phyloP scores from a whole-genome alignment of 2,329 filamentous ascomycete genomes.

The Fusarium phyllophilum region DNA sequence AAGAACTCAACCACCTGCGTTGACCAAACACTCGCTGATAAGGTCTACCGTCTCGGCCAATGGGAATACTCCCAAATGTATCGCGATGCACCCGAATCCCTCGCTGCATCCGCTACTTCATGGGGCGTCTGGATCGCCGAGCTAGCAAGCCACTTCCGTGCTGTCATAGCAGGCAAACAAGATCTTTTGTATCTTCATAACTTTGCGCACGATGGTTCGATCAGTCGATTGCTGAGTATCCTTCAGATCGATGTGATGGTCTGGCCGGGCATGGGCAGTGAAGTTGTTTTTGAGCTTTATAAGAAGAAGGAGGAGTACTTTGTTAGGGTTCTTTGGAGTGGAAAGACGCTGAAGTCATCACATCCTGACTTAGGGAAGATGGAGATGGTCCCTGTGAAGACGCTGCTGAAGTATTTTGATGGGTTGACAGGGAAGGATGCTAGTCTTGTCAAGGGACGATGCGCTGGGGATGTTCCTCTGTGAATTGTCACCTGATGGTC shows the following conservation, averaged over 20 bases:
- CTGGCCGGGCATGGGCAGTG: constrained; percentile 84
- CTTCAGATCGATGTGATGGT: constrained; percentile 78
- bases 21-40: constrained; percentile 68
- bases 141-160: constrained; percentile 72
- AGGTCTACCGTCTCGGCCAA: constrained; percentile 79
- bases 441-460: constrained; percentile 53
- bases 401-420: constrained; percentile 76
- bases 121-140: constrained; percentile 82
- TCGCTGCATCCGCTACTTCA: constrained; percentile 68
- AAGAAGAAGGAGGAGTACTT: constrained; percentile 57
- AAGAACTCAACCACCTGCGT: constrained; percentile 67
- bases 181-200: constrained; percentile 74
- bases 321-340: constrained; percentile 77
- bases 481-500: background rate
- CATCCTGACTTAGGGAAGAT: constrained; percentile 74
- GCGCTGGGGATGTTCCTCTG: constrained; percentile 22
- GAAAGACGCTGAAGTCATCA: constrained; percentile 72
- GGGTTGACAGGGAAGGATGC: constrained; percentile 69
- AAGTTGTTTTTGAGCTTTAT: constrained; percentile 81
- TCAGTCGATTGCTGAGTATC: constrained; percentile 73
- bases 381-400: constrained; percentile 76
- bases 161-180: constrained; percentile 55
- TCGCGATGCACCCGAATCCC: constrained; percentile 70
- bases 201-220: constrained; percentile 80
- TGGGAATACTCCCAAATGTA: constrained; percentile 86